Evolutionary conservation across 2,329 filamentous ascomycete genomes (phyloP).

Genomic region (Dactylella cylindrospora): DNA sequence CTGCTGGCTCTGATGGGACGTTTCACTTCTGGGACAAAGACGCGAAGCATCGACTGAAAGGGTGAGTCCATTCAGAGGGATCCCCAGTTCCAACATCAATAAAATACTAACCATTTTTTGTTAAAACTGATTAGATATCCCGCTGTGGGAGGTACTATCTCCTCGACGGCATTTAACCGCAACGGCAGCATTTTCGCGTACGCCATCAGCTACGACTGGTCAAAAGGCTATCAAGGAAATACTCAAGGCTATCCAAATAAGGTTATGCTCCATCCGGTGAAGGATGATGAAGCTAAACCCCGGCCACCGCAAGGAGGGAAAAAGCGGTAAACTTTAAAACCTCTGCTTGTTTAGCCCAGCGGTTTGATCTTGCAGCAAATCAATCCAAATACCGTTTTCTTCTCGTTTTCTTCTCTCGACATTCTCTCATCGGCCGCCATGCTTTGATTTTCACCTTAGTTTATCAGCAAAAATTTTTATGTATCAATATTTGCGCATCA

Average conservation of each 20-base stretch:
- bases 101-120: background rate
- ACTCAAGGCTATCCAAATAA: conserved; percentile 73
- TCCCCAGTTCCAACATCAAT: no score
- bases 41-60: conserved; percentile 83
- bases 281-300: conserved; percentile 65
- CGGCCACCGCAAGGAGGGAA: conserved; percentile 45
- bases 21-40: conserved; percentile 98
- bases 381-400: no score
- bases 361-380: no score
- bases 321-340: conserved; percentile 39
- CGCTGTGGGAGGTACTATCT: conserved; percentile 80
- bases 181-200: conserved; percentile 83
- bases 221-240: conserved; percentile 88
- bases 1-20: conserved; percentile 89
- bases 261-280: conserved; percentile 79
- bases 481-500: no score
- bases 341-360: no score
- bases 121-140: conserved; percentile 60
- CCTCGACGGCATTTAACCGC: conserved; percentile 85
- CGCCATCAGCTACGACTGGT: conserved; percentile 95
- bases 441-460: no score
- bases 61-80: conserved; percentile 53
- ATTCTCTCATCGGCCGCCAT: no score
- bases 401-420: no score
- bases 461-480: no score